Conservation (phyloP, 805 yeast species). For the Ogataea allantospora region DNA sequence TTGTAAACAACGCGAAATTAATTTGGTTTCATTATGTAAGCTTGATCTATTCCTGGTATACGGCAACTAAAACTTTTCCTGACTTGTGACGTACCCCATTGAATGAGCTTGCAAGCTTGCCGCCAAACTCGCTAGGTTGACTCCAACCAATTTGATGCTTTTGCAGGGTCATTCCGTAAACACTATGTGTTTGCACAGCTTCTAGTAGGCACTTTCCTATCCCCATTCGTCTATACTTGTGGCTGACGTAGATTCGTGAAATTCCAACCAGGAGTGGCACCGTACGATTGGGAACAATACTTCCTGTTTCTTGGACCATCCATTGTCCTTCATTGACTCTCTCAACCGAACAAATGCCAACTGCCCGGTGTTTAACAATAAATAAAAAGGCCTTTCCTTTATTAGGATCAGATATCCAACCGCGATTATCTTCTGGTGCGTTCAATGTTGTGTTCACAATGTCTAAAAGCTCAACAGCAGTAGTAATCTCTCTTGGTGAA, state of each 20-base stretch:
- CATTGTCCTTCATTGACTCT: conserved; percentile 47
- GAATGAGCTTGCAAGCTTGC: conserved; percentile 52
- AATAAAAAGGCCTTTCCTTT: conserved; percentile 51
- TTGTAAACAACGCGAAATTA: conserved; percentile 11
- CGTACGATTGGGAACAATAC: conserved; percentile 45
- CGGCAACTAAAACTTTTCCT: conserved; percentile 50
- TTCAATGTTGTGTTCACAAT: conserved; percentile 59
- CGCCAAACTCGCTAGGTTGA: conserved; percentile 69
- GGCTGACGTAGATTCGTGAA: conserved; percentile 48
- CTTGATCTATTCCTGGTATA: conserved; percentile 35
- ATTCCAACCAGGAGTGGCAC: conserved; percentile 44
- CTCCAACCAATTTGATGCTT: conserved; percentile 59
- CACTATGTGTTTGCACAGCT: conserved; percentile 41
- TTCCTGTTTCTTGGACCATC: conserved; percentile 56
- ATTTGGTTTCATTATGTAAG: background rate
- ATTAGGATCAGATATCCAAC: conserved; percentile 23
- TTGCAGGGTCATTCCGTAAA: conserved; percentile 48
- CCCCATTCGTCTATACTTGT: conserved; percentile 46
- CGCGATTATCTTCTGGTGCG: conserved; percentile 43
- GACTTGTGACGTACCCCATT: conserved; percentile 55
- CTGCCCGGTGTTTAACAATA: conserved; percentile 41
- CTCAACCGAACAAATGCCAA: conserved; percentile 59
- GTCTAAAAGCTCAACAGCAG: conserved; percentile 41
- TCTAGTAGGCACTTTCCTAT: conserved; percentile 47
- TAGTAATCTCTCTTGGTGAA: conserved; percentile 32